Conservation (phyloP, 1,284 basidiomycete species). For the Marasmius tenuissimus region DNA sequence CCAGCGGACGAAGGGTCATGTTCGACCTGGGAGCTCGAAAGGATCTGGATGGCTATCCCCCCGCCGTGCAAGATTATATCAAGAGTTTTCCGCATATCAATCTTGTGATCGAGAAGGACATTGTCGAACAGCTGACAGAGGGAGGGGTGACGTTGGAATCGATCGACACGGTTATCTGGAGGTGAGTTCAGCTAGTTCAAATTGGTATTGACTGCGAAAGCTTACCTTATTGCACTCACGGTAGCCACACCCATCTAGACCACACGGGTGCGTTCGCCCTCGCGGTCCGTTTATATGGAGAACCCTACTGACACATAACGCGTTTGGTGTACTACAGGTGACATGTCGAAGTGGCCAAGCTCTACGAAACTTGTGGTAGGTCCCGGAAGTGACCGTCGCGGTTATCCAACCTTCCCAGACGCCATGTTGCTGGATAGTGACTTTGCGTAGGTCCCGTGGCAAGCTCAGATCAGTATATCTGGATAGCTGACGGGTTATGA, state of each 20-base stretch:
- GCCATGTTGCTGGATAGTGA: slow-evolving; percentile 17
- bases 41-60: slow-evolving; percentile 16
- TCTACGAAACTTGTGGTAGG: slow-evolving; percentile 20
- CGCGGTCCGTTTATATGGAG: no score
- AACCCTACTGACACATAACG: no score
- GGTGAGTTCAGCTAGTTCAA: slow-evolving; percentile 7
- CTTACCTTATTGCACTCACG: no score
- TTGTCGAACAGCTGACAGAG: slow-evolving; percentile 19
- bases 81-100: background rate
- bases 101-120: slow-evolving; percentile 15
- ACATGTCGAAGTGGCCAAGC: slow-evolving; percentile 22
- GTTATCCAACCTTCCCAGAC: slow-evolving; percentile 11
- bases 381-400: slow-evolving; percentile 9
- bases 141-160: slow-evolving; percentile 16
- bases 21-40: slow-evolving; percentile 25
- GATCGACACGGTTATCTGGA: slow-evolving; percentile 24
- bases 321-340: slow-evolving; percentile 10
- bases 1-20: slow-evolving; percentile 16
- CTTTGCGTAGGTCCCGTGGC: slow-evolving; percentile 15
- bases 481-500: background rate
- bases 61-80: slow-evolving; percentile 1
- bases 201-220: no score
- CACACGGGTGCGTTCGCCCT: slow-evolving; percentile 14
- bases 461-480: background rate
- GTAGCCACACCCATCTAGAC: slow-evolving; percentile 23